phyloP scores from a whole-genome alignment of 2,329 filamentous ascomycete genomes.

The Phoma herbarum region DNA sequence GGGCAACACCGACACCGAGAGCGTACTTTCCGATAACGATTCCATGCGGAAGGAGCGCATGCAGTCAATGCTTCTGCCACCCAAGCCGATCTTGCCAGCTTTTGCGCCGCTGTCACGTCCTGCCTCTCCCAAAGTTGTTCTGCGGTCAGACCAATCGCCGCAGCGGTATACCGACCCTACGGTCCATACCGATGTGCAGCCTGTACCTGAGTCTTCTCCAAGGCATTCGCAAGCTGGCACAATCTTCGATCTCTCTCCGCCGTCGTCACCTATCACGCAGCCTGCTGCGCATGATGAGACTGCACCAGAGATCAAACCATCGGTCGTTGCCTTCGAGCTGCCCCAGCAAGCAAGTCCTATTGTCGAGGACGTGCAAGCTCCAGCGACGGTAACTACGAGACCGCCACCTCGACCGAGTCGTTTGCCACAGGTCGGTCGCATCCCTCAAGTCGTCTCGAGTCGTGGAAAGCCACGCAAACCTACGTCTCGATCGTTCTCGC shows the following conservation, averaged over 20 bases:
- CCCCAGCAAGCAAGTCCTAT: constrained; percentile 8
- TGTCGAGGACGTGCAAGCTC: constrained; percentile 32
- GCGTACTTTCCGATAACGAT: constrained; percentile 33
- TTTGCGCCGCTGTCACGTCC: constrained; percentile 39
- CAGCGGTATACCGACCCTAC: constrained; percentile 29
- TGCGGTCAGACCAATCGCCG: constrained; percentile 36
- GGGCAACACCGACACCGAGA: constrained; percentile 39
- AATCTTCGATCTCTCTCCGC: constrained; percentile 46
- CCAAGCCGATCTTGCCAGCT: constrained; percentile 45
- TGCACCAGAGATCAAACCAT: constrained; percentile 1
- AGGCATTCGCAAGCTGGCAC: constrained; percentile 41
- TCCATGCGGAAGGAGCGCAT: constrained; percentile 42
- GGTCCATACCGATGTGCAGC: constrained; percentile 34
- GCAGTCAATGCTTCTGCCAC: constrained; percentile 52
- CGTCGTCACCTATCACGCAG: constrained; percentile 39
- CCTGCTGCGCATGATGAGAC: constrained; percentile 25
- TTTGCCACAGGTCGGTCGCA: constrained; percentile 82
- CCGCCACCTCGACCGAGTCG: constrained; percentile 65
- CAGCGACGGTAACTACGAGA: constrained; percentile 34
- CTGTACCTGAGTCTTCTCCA: constrained; percentile 13
- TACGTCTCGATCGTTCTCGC: constrained; percentile 82
- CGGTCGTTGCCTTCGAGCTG: neutral
- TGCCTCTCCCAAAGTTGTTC: constrained; percentile 50
- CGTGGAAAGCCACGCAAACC: constrained; percentile 69
- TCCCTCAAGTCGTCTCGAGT: constrained; percentile 80